Conservation (phyloP, 2,329 filamentous ascomycete species). For the Verticillium tricorpus region DNA sequence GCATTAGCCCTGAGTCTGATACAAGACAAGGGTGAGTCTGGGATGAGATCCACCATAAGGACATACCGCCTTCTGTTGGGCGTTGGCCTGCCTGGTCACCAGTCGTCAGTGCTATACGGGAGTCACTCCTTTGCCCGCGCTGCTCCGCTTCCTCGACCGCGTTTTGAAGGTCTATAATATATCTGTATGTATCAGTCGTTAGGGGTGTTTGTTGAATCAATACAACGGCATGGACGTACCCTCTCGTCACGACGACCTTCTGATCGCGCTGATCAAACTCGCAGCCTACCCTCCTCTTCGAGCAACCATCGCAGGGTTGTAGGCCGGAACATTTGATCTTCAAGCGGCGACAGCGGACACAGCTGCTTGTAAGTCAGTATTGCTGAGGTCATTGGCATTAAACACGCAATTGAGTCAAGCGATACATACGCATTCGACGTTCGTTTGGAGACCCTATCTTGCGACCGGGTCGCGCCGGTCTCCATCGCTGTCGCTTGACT, state of each 20-base stretch:
- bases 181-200: constrained; percentile 8
- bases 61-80: background rate
- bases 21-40: constrained; percentile 31
- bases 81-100: background rate
- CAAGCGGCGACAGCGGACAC: constrained; percentile 37
- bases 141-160: constrained; percentile 6
- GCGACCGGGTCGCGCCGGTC: constrained; percentile 5
- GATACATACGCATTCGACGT: constrained; percentile 14
- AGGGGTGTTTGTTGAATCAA: background rate
- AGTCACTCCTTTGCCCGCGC: constrained; percentile 5
- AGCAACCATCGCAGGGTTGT: constrained; percentile 37
- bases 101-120: background rate
- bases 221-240: constrained; percentile 22
- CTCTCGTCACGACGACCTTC: constrained; percentile 42
- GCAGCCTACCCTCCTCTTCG: constrained; percentile 34
- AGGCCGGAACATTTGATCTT: constrained; percentile 43
- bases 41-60: background rate
- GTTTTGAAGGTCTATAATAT: constrained; percentile 16
- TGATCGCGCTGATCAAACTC: constrained; percentile 41
- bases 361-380: constrained; percentile 21
- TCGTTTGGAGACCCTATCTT: constrained; percentile 11
- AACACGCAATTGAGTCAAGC: background rate
- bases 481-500: constrained; percentile 1
- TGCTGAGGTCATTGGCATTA: background rate
- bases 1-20: constrained; percentile 15